Conservation (phyloP, 2,329 filamentous ascomycete genomes). For the Fusarium praegraminearum region DNA sequence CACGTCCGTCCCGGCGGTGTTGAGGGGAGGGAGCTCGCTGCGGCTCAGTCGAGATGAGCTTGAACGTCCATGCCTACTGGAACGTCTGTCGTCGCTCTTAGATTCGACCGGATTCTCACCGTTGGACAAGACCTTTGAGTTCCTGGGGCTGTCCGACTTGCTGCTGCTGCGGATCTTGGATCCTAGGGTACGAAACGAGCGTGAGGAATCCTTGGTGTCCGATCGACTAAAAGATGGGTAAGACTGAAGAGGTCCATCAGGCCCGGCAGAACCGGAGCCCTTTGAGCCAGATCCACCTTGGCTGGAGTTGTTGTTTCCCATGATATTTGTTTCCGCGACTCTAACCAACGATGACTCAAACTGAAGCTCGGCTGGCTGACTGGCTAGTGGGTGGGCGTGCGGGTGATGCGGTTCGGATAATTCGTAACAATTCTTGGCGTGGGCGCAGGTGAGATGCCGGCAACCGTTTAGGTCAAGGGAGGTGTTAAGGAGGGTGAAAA, state of each 20-base stretch:
- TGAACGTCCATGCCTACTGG: conserved; percentile 71
- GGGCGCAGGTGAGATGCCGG: conserved; percentile 18
- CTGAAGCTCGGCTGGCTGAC: conserved; percentile 47
- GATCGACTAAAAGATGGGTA: conserved; percentile 93
- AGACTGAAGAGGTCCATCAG: conserved; percentile 72
- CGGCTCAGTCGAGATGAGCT: conserved; percentile 61
- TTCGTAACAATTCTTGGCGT: conserved; percentile 39
- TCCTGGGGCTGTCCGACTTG: conserved; percentile 84
- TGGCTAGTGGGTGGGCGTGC: conserved; percentile 16
- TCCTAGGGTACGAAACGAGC: conserved; percentile 85
- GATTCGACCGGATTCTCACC: conserved; percentile 69
- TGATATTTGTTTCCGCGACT: conserved; percentile 52
- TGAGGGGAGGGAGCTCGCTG: conserved; percentile 57
- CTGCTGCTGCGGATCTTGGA: conserved; percentile 86
- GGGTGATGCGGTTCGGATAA: conserved; percentile 37
- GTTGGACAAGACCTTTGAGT: conserved; percentile 75
- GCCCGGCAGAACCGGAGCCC: conserved; percentile 59
- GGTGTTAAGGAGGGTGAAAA: conserved; percentile 65
- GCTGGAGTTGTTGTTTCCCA: conserved; percentile 83
- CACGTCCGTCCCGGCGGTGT: conserved; percentile 58
- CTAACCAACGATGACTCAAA: conserved; percentile 48
- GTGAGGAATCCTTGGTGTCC: conserved; percentile 91
- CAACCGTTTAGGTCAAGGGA: conserved; percentile 13
- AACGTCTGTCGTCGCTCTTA: conserved; percentile 75
- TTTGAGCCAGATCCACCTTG: conserved; percentile 64